These are phyloP conservation scores for Pseudotsuga menziesii DNA, from an alignment of 75 land plant genomes.

Conservation along the genomic window DNA sequence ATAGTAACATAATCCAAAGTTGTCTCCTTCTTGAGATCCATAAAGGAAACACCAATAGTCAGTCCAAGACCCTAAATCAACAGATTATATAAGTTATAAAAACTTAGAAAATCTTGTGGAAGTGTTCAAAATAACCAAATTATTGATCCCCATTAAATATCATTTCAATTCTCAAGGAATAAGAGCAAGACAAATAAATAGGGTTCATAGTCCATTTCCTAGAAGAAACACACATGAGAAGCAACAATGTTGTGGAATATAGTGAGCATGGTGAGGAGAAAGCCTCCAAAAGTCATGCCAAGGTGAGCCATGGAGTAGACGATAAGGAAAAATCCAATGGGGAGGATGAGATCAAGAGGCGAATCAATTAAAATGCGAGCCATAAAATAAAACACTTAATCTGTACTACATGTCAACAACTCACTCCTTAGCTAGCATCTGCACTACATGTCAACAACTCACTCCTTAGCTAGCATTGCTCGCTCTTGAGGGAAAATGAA, in stretches of 20 bases:
- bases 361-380: slow-evolving; percentile 79
- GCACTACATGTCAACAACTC: slow-evolving; percentile 20
- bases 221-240: slow-evolving; percentile 51
- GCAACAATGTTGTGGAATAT: slow-evolving; percentile 76
- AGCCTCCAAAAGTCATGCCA: slow-evolving; percentile 28
- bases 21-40: slow-evolving; percentile 79
- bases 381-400: slow-evolving; percentile 81
- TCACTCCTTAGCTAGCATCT: slow-evolving; percentile 3
- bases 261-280: slow-evolving; percentile 60
- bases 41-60: slow-evolving; percentile 65
- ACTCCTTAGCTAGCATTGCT: no score
- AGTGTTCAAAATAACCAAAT: no score
- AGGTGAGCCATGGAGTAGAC: slow-evolving; percentile 93
- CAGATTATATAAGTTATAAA: no score
- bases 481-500: no score
- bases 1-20: slow-evolving; percentile 72
- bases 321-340: slow-evolving; percentile 58
- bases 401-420: slow-evolving; percentile 32
- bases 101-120: no score
- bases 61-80: slow-evolving; percentile 71
- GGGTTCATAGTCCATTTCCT: no score
- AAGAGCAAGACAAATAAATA: no score
- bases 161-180: no score
- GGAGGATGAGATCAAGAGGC: slow-evolving; percentile 74
- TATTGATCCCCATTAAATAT: no score